Evolutionary conservation across 2,329 filamentous ascomycete species (phyloP).

Genomic region (Thielaviopsis punctulata): DNA sequence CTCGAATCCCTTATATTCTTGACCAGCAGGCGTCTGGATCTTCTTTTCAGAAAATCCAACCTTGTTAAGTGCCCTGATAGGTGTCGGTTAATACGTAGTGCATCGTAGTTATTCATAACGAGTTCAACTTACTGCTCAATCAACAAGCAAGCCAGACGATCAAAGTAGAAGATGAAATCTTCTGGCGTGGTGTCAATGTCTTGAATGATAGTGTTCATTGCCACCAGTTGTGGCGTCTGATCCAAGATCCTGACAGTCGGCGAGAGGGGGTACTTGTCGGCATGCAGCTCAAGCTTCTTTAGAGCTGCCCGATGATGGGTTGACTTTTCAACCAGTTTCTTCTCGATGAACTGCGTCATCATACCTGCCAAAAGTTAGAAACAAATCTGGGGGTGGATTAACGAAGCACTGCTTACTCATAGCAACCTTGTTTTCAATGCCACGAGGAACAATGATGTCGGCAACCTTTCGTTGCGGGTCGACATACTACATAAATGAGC

Average conservation of each 20-base stretch:
- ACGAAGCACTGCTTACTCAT: slow-evolving; percentile 39
- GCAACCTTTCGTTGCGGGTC: slow-evolving; percentile 64
- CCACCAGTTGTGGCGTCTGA: slow-evolving; percentile 62
- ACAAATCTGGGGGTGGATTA: background rate
- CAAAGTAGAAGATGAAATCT: slow-evolving; percentile 96
- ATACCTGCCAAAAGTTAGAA: slow-evolving; percentile 39
- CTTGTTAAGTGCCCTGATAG: slow-evolving; percentile 55
- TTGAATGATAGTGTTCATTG: slow-evolving; percentile 82
- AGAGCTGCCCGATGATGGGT: slow-evolving; percentile 65
- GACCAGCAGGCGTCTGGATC: slow-evolving; percentile 54
- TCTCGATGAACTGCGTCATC: slow-evolving; percentile 85
- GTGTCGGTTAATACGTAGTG: background rate
- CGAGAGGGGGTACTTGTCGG: slow-evolving; percentile 55
- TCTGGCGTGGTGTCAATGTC: slow-evolving; percentile 62
- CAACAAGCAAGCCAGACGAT: slow-evolving; percentile 68
- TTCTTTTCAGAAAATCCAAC: slow-evolving; percentile 46
- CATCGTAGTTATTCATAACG: background rate
- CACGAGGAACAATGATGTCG: slow-evolving; percentile 89
- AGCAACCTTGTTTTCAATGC: slow-evolving; percentile 85
- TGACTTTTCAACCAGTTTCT: slow-evolving; percentile 75
- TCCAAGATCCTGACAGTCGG: slow-evolving; percentile 56
- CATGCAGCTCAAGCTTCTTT: slow-evolving; percentile 54
- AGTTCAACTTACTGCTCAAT: slow-evolving; percentile 47
- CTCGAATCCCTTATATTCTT: slow-evolving; percentile 53
- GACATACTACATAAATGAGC: slow-evolving; percentile 43